phyloP scores from a whole-genome alignment of 176 grass and related monocot species.

The Poa annua region DNA sequence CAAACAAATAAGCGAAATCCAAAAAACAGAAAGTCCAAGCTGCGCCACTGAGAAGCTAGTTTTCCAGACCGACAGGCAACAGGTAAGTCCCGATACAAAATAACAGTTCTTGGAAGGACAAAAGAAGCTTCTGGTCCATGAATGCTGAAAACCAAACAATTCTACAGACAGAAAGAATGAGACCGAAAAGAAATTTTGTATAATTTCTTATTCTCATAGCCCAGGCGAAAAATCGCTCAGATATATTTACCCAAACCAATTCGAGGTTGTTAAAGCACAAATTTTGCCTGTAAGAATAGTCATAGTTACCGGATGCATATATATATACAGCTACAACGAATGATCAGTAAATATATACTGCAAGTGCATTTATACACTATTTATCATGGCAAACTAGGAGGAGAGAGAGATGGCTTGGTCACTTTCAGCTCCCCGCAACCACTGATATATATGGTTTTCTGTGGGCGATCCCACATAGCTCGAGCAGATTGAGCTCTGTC shows the following conservation, averaged over 20 bases:
- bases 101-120: not conserved
- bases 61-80: no score
- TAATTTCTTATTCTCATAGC: not conserved
- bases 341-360: constrained; percentile 27
- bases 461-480: constrained; percentile 81
- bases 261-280: not conserved
- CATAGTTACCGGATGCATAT: not conserved
- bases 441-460: constrained; percentile 89
- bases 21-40: no score
- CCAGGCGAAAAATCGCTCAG: not conserved
- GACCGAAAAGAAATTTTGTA: not conserved
- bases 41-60: no score
- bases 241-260: constrained; percentile 23
- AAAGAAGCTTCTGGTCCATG: constrained; percentile 9
- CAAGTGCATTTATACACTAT: constrained; percentile 20
- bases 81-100: no score
- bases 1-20: no score
- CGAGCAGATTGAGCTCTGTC: constrained; percentile 86
- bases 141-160: not conserved
- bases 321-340: constrained; percentile 5
- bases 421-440: constrained; percentile 87
- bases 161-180: not conserved
- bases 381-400: constrained; percentile 78
- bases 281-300: not conserved
- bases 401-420: constrained; percentile 74